These are phyloP conservation scores for Pseudogymnoascus sp. DNA, from an alignment of 2,329 filamentous ascomycete species.

Conservation along the genomic window DNA sequence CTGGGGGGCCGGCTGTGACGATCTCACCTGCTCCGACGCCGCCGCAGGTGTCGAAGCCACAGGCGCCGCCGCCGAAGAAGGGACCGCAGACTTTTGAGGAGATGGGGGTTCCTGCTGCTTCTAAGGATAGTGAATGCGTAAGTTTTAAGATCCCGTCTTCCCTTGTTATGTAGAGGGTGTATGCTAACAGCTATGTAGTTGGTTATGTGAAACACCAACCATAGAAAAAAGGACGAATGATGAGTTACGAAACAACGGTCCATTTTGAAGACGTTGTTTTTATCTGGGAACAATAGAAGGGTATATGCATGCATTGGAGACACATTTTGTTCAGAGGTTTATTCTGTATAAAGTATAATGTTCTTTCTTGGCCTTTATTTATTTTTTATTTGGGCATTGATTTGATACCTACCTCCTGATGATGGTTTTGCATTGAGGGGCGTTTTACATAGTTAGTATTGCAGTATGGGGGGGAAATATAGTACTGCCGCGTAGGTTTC, in stretches of 20 bases:
- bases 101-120: constrained; percentile 85
- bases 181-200: constrained; percentile 17
- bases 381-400: not conserved
- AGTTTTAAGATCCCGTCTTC: constrained; percentile 14
- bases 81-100: constrained; percentile 95
- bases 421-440: not conserved
- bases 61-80: constrained; percentile 39
- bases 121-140: constrained; percentile 86
- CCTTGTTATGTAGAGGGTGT: too few relatives aligned
- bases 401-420: not conserved
- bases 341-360: constrained; percentile 1
- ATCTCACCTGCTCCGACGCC: not conserved
- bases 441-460: not conserved
- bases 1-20: constrained; percentile 1
- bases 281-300: not conserved
- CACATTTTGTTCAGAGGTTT: not conserved
- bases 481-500: not conserved
- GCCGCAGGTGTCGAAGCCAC: constrained; percentile 11
- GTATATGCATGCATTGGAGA: not conserved
- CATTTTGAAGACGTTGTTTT: not conserved
- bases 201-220: constrained; percentile 23
- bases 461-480: not conserved
- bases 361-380: not conserved
- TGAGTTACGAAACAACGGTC: not conserved
- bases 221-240: not conserved